These are phyloP conservation scores for Anthracocystis walkeri DNA, from an alignment of 1,284 basidiomycete species.

Conservation along the genomic window DNA sequence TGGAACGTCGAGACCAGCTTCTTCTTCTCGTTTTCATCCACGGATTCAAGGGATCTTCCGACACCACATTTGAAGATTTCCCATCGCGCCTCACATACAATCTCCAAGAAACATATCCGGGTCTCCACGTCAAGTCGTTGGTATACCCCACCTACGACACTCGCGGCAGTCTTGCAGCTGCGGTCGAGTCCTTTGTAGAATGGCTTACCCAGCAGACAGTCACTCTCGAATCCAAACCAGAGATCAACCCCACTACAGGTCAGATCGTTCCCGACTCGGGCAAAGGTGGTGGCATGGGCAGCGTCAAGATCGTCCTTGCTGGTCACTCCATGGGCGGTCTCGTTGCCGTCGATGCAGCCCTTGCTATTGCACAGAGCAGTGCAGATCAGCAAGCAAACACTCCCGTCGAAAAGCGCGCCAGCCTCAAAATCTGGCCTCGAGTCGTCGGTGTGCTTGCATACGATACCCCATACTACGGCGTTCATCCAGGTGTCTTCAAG, in stretches of 20 bases:
- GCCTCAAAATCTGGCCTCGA: conserved; percentile 81
- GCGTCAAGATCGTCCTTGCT: conserved; percentile 80
- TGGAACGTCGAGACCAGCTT: conserved; percentile 38
- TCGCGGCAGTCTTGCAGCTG: conserved; percentile 62
- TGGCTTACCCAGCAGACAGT: conserved; percentile 78
- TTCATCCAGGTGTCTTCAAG: conserved; percentile 88
- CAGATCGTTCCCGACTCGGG: conserved; percentile 34
- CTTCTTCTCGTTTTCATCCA: conserved; percentile 61
- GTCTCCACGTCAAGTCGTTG: conserved; percentile 77
- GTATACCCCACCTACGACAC: conserved; percentile 93
- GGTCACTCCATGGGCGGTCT: conserved; percentile 77
- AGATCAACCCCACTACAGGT: conserved; percentile 36
- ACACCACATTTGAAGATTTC: conserved; percentile 81
- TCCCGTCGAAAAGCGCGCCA: conserved; percentile 23
- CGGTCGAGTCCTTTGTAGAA: conserved; percentile 51
- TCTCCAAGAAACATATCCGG: conserved; percentile 72
- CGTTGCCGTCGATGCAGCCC: conserved; percentile 84
- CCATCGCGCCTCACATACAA: conserved; percentile 82
- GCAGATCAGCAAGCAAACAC: conserved; percentile 18
- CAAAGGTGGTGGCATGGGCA: conserved; percentile 56
- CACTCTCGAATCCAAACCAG: conserved; percentile 76
- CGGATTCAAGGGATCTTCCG: conserved; percentile 77
- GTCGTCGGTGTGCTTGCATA: conserved; percentile 85
- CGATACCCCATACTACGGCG: conserved; percentile 77
- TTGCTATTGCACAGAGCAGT: conserved; percentile 63